These are phyloP conservation scores for Flaveria ramosissima DNA, from an alignment of 129 eudicot species.

Conservation along the genomic window DNA sequence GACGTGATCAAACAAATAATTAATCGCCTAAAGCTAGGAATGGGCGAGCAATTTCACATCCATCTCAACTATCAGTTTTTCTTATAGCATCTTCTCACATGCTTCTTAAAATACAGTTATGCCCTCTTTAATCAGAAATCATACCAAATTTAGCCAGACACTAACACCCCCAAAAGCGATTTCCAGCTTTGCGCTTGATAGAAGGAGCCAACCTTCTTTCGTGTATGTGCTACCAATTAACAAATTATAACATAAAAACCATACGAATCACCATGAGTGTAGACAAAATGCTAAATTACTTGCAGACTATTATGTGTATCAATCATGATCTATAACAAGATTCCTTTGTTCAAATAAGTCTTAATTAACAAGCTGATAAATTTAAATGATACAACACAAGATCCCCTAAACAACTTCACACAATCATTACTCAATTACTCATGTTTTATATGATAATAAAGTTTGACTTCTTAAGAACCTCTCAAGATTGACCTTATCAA, in stretches of 20 bases:
- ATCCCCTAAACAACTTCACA: constrained; percentile 5
- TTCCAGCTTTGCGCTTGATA: not conserved
- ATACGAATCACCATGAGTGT: constrained; percentile 8
- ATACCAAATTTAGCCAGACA: not conserved
- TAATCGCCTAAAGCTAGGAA: not conserved
- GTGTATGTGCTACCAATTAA: not conserved
- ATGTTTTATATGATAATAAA: constrained; percentile 6
- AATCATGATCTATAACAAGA: not conserved
- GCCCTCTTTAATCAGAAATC: not conserved
- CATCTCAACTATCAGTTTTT: constrained; percentile 5
- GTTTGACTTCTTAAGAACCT: constrained; percentile 11
- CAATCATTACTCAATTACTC: not conserved
- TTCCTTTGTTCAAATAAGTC: not conserved
- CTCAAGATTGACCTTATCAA: constrained; percentile 20
- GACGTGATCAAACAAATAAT: not conserved
- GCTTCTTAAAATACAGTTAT: not conserved
- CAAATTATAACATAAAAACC: not conserved
- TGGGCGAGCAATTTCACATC: too few relatives aligned
- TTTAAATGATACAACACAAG: not conserved
- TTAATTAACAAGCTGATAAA: not conserved
- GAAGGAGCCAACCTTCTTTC: constrained; percentile 10
- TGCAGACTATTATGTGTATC: not conserved
- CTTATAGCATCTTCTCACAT: not conserved
- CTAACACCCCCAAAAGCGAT: not conserved
- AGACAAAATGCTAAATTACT: constrained; percentile 6